A percentile compares a stretch with the other conserved stretches of the same genome.
phyloP scores from a whole-genome alignment of 441 rosid genomes.

The Populus hybrid region DNA sequence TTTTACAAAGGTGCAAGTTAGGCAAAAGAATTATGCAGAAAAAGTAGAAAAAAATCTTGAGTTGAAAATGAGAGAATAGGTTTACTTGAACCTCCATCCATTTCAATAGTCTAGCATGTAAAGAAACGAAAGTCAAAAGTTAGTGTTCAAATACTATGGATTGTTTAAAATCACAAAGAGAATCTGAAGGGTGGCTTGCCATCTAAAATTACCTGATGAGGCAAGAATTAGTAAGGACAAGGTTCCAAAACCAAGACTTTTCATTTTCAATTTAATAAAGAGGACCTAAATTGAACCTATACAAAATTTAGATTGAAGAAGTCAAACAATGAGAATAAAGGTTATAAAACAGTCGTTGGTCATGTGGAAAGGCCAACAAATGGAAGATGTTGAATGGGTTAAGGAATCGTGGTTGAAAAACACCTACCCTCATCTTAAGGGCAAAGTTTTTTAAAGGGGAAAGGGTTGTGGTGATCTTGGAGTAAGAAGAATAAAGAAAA shows the following conservation, averaged over 20 bases:
- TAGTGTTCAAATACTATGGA: too few relatives aligned
- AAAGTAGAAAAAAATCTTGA: too few relatives aligned
- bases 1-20: too few relatives aligned
- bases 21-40: too few relatives aligned
- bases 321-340: background rate
- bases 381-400: background rate
- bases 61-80: too few relatives aligned
- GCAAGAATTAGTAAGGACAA: background rate
- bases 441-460: background rate
- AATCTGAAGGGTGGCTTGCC: background rate
- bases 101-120: background rate
- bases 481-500: background rate
- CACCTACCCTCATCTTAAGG: background rate
- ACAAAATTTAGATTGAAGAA: too few relatives aligned
- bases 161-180: background rate
- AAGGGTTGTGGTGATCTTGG: background rate
- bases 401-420: background rate
- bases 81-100: too few relatives aligned
- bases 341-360: background rate
- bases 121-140: too few relatives aligned
- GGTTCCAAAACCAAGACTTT: background rate
- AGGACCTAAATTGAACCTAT: background rate
- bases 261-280: too few relatives aligned
- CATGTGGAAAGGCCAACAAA: background rate
- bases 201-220: background rate